phyloP scores from a whole-genome alignment of 768 basidiomycete species.

The Boletus rubroflammeus region DNA sequence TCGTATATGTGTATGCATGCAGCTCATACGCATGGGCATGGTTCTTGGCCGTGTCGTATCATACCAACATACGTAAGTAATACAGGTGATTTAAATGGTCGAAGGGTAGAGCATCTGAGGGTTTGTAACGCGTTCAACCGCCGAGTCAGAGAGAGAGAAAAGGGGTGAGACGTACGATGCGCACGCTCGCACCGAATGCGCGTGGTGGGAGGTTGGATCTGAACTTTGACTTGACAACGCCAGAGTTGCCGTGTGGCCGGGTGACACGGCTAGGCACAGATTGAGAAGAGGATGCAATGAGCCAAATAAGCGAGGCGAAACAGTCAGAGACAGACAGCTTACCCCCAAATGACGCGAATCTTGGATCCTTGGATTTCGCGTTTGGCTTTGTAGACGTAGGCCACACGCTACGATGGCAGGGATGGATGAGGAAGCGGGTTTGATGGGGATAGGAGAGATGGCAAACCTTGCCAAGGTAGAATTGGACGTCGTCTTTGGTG shows the following conservation, averaged over 20 bases:
- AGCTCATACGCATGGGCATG: conserved; percentile 19
- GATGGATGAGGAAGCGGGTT: not conserved
- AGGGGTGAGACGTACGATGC: conserved; percentile 58
- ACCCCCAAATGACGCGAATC: conserved; percentile 99
- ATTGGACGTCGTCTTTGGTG: conserved; percentile 90
- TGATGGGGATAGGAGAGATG: not conserved
- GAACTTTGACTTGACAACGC: conserved; percentile 98
- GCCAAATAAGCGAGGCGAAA: not conserved
- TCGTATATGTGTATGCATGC: conserved; percentile 17
- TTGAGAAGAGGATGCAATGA: not conserved
- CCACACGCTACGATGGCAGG: conserved; percentile 65
- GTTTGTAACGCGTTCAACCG: not conserved
- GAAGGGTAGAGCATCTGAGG: conserved; percentile 89
- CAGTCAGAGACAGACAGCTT: conserved; percentile 28
- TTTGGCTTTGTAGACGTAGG: conserved; percentile 98
- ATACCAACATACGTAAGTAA: conserved; percentile 22
- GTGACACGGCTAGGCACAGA: conserved; percentile 69
- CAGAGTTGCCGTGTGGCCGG: conserved; percentile 89
- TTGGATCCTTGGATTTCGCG: conserved; percentile 91
- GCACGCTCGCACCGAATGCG: conserved; percentile 88
- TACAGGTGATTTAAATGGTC: conserved; percentile 53
- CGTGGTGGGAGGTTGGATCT: conserved; percentile 90
- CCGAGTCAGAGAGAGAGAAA: not conserved
- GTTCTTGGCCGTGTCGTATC: conserved; percentile 1
- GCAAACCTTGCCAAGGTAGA: conserved; percentile 97